Conservation (phyloP, 495 filamentous ascomycete species). For the Penicillium tannophilum region DNA sequence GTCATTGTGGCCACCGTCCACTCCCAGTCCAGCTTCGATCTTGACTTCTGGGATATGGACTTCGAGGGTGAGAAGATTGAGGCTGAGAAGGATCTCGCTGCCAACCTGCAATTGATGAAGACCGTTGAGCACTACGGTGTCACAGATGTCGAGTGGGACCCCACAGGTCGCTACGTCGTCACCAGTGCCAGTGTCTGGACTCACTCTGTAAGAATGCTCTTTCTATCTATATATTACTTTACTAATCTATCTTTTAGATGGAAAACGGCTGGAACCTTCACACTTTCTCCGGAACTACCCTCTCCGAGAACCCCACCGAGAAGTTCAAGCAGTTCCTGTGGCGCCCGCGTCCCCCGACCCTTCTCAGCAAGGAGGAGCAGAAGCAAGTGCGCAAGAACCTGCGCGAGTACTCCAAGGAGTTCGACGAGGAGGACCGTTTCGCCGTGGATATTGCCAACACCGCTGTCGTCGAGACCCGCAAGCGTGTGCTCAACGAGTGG, state of each 20-base stretch:
- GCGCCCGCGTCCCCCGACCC: slow-evolving; percentile 86
- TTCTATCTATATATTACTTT: background rate
- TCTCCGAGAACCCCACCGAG: slow-evolving; percentile 90
- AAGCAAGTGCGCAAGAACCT: slow-evolving; percentile 98
- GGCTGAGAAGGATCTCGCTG: slow-evolving; percentile 88
- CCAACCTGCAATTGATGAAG: slow-evolving; percentile 91
- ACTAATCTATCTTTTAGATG: slow-evolving; percentile 66
- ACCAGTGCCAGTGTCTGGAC: slow-evolving; percentile 94
- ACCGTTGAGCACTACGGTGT: slow-evolving; percentile 94
- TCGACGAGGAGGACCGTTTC: slow-evolving; percentile 92
- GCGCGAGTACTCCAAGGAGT: slow-evolving; percentile 89
- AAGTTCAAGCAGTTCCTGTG: slow-evolving; percentile 97
- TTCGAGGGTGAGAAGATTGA: slow-evolving; percentile 96
- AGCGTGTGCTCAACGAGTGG: slow-evolving; percentile 87
- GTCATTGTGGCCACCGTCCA: slow-evolving; percentile 90
- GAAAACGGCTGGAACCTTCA: slow-evolving; percentile 98
- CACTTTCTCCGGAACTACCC: slow-evolving; percentile 87
- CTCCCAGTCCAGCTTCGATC: slow-evolving; percentile 87
- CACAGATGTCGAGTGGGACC: slow-evolving; percentile 97
- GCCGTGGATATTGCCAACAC: slow-evolving; percentile 90
- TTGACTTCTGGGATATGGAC: slow-evolving; percentile 97
- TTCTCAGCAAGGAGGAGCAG: slow-evolving; percentile 92
- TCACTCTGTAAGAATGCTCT: slow-evolving; percentile 69
- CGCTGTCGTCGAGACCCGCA: slow-evolving; percentile 85
- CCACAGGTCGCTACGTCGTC: slow-evolving; percentile 89